Evolutionary conservation across 805 yeast species (phyloP).

Genomic region (Ogataea ramenticola): DNA sequence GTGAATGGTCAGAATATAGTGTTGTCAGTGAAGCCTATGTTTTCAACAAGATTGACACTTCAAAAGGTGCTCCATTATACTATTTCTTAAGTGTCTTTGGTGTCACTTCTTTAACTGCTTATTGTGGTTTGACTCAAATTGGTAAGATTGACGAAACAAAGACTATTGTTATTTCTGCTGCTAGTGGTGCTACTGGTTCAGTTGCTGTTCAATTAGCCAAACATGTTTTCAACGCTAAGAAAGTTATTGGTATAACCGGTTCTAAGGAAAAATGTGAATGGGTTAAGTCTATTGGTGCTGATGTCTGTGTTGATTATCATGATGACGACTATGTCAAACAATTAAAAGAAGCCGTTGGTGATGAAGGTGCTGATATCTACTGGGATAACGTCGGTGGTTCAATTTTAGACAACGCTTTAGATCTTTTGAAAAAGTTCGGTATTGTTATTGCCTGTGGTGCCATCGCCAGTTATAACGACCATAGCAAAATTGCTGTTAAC

Average conservation of each 20-base stretch:
- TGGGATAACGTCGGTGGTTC: slow-evolving; percentile 64
- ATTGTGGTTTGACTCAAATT: slow-evolving; percentile 42
- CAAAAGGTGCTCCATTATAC: slow-evolving; percentile 26
- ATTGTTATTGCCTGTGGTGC: slow-evolving; percentile 56
- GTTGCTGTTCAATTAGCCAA: slow-evolving; percentile 51
- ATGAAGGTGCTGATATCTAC: slow-evolving; percentile 43
- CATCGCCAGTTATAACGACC: slow-evolving; percentile 49
- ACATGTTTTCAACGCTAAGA: slow-evolving; percentile 41
- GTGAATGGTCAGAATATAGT: slow-evolving; percentile 43
- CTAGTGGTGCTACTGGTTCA: slow-evolving; percentile 71
- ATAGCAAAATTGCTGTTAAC: slow-evolving; percentile 27
- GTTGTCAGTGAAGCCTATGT: slow-evolving; percentile 25
- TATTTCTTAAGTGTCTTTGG: slow-evolving; percentile 46
- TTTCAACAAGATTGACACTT: slow-evolving; percentile 24
- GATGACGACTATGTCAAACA: slow-evolving; percentile 30
- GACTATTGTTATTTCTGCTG: slow-evolving; percentile 51
- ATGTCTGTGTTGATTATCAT: slow-evolving; percentile 47
- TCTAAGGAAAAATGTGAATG: slow-evolving; percentile 45
- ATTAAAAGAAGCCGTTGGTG: slow-evolving; percentile 35
- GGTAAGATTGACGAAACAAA: slow-evolving; percentile 41
- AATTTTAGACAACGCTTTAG: slow-evolving; percentile 38
- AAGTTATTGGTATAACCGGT: slow-evolving; percentile 58
- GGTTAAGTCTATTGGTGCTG: slow-evolving; percentile 50
- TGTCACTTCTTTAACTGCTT: slow-evolving; percentile 55
- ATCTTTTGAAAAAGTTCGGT: slow-evolving; percentile 32